Base-by-base conservation (phyloP, 768 basidiomycete genomes). In the Leccinum fibrillosum region DNA sequence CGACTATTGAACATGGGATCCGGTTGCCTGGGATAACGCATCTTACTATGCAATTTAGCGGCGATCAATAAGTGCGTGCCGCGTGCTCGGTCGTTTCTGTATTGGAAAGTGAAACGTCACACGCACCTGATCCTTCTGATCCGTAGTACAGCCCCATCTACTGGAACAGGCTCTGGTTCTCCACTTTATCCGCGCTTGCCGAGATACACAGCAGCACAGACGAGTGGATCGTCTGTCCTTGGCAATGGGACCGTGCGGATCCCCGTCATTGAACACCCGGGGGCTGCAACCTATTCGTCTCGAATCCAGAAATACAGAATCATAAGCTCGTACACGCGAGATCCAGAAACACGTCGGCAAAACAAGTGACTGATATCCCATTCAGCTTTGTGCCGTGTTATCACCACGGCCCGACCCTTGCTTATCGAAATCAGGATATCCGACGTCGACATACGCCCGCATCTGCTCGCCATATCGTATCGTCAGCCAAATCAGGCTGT, bases 391-490 rank as follows among this genome's bases (percentile, higher is more conserved):
- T 23, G 17, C 37, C 17, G 47, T 34, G 4, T 44, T 15, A 34
- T 42, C 37, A 7, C 37, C 34, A 9, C 17, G 21, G 10, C 6
- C 21, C 13, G 25, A 8, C 5, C 5, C 9, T 10, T 21, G 64
- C 8, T 32, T n/a, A 2, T 52, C 52, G 30, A 67, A 69, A 49
- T 61, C 42, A 2, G 84, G 81, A 63, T 78, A 86, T 2, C 81
- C 85, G 7, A 86, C 71, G 61, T 88, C 82, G 6, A 79, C 71
- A 74, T 79, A 83, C 0, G 77, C 79, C 44, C 86, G 76, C 75
- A 89, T 78, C 54, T 75, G 72, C 26, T 78, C 77, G 5, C 86
- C 86, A 48, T 86, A 83, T 21, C 70, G 74, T 49, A 89, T 82
- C 5, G 80, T 81, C 17, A 76, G 59, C 74, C 75, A 79, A 4